Percentiles rank a stretch among this genome's conserved stretches.
These are phyloP conservation scores for Aureobasidium musti DNA, from an alignment of 2,329 filamentous ascomycete species.

Conservation along the genomic window DNA sequence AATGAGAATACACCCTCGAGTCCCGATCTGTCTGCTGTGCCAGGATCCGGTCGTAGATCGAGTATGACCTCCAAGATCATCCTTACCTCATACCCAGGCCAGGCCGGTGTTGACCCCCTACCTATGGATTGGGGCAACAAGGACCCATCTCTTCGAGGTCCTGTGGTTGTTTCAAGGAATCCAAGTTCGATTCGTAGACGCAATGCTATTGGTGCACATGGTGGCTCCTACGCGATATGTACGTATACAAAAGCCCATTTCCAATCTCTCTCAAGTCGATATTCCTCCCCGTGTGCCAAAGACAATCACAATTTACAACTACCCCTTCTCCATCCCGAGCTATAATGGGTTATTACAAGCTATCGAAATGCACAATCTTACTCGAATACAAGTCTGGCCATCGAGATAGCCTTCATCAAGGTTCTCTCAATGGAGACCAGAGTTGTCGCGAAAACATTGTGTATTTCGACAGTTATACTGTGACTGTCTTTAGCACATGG, in stretches of 20 bases:
- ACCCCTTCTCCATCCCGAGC: too few species aligned
- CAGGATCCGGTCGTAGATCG: constrained; percentile 36
- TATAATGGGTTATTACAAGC: too few species aligned
- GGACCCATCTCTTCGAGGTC: constrained; percentile 74
- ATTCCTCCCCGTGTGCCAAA: neutral
- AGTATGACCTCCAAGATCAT: constrained; percentile 62
- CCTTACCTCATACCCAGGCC: constrained; percentile 84
- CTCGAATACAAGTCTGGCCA: too few species aligned
- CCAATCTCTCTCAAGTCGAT: neutral
- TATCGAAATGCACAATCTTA: too few species aligned
- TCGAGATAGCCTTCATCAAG: too few species aligned
- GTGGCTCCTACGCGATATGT: constrained; percentile 94
- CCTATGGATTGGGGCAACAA: constrained; percentile 82
- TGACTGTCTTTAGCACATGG: too few species aligned
- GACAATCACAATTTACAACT: too few species aligned
- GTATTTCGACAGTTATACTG: too few species aligned
- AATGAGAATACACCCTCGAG: neutral
- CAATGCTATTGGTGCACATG: constrained; percentile 65
- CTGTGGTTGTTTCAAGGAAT: constrained; percentile 80
- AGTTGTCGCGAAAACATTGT: too few species aligned
- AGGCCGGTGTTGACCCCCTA: constrained; percentile 91
- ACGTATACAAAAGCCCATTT: neutral
- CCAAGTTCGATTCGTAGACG: constrained; percentile 69
- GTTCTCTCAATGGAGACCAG: too few species aligned
- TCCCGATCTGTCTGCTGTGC: neutral